Evolutionary conservation across 768 basidiomycete species (phyloP).

Genomic region (Suillus plorans): DNA sequence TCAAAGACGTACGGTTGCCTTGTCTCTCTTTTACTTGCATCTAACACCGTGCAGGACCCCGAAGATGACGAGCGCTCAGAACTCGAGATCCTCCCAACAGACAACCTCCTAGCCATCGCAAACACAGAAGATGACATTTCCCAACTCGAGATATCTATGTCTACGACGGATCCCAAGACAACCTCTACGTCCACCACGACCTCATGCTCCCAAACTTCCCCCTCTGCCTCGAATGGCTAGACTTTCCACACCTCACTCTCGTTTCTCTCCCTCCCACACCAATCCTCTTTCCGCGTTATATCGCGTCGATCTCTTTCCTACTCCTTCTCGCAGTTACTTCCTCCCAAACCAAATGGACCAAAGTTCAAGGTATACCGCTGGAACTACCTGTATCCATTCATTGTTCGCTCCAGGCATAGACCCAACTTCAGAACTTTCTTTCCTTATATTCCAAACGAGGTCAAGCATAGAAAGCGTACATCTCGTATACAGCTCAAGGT

Average conservation of each 20-base stretch:
- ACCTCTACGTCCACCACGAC: constrained; percentile 96
- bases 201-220: constrained; percentile 97
- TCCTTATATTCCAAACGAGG: constrained; percentile 88
- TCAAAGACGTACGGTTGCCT: constrained; percentile 73
- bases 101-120: constrained; percentile 89
- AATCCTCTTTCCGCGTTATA: constrained; percentile 22
- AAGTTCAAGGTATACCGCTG: constrained; percentile 27
- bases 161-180: constrained; percentile 89
- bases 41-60: constrained; percentile 48
- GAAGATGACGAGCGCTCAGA: constrained; percentile 88
- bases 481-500: constrained; percentile 85
- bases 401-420: constrained; percentile 56
- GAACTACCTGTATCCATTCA: constrained; percentile 42
- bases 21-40: background rate
- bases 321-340: constrained; percentile 14
- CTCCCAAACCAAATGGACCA: constrained; percentile 30
- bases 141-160: constrained; percentile 89
- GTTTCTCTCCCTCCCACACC: constrained; percentile 36
- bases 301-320: constrained; percentile 17
- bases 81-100: constrained; percentile 83
- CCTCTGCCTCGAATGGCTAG: constrained; percentile 98
- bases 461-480: constrained; percentile 92
- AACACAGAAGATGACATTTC: constrained; percentile 98
- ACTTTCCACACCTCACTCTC: constrained; percentile 66
- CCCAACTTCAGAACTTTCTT: constrained; percentile 82